phyloP scores from a whole-genome alignment of 2,329 filamentous ascomycete genomes.

The Colletotrichum abscissum region DNA sequence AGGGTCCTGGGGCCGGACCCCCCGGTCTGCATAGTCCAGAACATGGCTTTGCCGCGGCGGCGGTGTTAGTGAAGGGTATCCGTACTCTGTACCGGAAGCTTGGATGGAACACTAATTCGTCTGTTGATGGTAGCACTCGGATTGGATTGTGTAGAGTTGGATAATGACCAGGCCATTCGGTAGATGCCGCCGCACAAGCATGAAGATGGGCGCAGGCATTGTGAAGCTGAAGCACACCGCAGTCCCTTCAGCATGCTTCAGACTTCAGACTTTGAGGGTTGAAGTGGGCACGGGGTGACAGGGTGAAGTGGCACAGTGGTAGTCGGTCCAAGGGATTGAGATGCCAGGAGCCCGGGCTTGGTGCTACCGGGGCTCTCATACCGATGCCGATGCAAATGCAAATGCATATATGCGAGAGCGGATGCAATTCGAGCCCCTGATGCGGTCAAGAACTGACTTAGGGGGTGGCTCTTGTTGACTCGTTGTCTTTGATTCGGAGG shows the following conservation, averaged over 20 bases:
- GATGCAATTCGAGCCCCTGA: background rate
- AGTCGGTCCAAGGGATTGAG: background rate
- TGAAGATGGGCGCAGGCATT: conserved; percentile 21
- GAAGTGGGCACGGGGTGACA: background rate
- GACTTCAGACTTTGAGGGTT: conserved; percentile 2
- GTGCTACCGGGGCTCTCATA: background rate
- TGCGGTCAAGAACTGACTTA: background rate
- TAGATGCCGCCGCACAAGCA: conserved; percentile 18
- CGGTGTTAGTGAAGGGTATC: background rate
- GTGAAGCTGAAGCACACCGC: conserved; percentile 23
- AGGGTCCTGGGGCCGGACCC: background rate
- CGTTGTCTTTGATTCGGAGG: too few species aligned
- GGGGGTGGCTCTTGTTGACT: background rate
- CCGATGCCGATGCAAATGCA: background rate
- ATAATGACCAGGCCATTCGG: conserved; percentile 10
- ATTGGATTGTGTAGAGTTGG: background rate
- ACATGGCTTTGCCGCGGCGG: background rate
- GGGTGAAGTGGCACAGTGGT: background rate
- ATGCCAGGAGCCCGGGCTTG: background rate
- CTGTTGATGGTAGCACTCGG: background rate
- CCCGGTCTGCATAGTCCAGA: background rate
- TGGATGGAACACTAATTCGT: background rate
- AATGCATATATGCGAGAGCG: background rate
- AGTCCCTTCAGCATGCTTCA: conserved; percentile 14
- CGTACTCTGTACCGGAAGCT: background rate